Conservation (phyloP, 352 stramenopile genomes). For the Pythium phragmiticola region DNA sequence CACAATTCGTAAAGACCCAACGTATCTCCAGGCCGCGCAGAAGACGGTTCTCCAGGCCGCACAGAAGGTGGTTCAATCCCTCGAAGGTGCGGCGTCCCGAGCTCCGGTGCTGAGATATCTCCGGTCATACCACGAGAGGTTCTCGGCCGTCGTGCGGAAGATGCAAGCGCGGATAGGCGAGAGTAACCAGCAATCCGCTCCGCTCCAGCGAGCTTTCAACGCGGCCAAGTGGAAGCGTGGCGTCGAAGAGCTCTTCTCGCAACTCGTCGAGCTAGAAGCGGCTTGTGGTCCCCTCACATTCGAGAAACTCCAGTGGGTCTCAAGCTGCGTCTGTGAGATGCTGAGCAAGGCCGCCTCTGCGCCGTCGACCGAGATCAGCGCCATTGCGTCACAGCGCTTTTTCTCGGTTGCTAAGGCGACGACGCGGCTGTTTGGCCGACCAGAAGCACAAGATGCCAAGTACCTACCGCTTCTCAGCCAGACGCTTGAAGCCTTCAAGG, state of each 20-base stretch:
- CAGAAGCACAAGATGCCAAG: neutral
- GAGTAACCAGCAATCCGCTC: neutral
- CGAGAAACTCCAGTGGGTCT: neutral
- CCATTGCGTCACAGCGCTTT: neutral
- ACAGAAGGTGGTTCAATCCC: too few relatives aligned
- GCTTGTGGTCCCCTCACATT: neutral
- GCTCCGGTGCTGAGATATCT: too few relatives aligned
- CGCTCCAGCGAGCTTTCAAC: neutral
- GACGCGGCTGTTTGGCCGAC: neutral
- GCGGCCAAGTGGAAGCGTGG: conserved; percentile 2
- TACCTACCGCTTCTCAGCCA: neutral
- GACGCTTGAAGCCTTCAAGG: neutral
- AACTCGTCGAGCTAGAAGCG: neutral
- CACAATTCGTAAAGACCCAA: too few relatives aligned
- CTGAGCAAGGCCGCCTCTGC: neutral
- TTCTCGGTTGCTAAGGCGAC: neutral
- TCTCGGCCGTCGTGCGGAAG: too few relatives aligned
- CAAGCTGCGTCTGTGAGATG: neutral
- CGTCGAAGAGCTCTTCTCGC: neutral
- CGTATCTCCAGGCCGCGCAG: too few relatives aligned
- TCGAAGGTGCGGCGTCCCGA: too few relatives aligned
- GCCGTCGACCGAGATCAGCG: neutral
- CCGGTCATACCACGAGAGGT: too few relatives aligned
- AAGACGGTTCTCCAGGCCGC: too few relatives aligned
- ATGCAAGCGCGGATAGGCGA: neutral